Evolutionary conservation across 345 rosid species (phyloP), one percentile per base, ranked within the genome.

Genomic region (Arabis hirsuta): DNA sequence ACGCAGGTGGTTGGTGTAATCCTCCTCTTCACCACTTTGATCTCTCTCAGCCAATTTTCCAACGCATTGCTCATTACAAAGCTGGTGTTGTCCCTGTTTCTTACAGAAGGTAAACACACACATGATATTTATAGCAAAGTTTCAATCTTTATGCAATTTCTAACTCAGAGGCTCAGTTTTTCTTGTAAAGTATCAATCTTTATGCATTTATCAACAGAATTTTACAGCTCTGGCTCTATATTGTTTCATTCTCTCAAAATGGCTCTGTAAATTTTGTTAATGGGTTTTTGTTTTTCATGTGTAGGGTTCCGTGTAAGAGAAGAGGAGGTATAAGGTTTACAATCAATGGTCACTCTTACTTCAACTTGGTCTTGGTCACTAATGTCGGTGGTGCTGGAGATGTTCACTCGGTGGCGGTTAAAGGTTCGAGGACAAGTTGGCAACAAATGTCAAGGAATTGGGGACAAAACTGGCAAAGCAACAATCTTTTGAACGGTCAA

Each of bases 401-500:
- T 41, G 81, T 84, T 6, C 77, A 62, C 24, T 66, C 79, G 0
- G 87, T 83, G 0, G 81, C 82, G 8, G 70, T 87, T 19, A 87
- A 81, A 76, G 91, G 91, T 5, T 80, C 85, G 0, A 83, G 80
- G 67, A 83, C 81, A 0, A 73, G 55, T 0, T 87, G 91, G 89
- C 81, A 79, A 51, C 73, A 79, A 55, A 78, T 86, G 87, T 82
- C 87, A 43, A 74, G 87, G 16, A 86, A 84, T 41, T 86, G 88
- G 86, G 90, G 85, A 0, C 88, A 86, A n/a, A 86, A 86, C 52
- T 84, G 87, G 88, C 88, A 86, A 70, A 81, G 80, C 79, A 84
- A 86, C 72, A 34, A 31, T 41, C 73, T 78, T 3, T 65, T 86
- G 0, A 62, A 81, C 1, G 86, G 87, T 42, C 88, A 86, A 62